phyloP scores from a whole-genome alignment of 1,284 basidiomycete species.

The Rhodotorula sp. region DNA sequence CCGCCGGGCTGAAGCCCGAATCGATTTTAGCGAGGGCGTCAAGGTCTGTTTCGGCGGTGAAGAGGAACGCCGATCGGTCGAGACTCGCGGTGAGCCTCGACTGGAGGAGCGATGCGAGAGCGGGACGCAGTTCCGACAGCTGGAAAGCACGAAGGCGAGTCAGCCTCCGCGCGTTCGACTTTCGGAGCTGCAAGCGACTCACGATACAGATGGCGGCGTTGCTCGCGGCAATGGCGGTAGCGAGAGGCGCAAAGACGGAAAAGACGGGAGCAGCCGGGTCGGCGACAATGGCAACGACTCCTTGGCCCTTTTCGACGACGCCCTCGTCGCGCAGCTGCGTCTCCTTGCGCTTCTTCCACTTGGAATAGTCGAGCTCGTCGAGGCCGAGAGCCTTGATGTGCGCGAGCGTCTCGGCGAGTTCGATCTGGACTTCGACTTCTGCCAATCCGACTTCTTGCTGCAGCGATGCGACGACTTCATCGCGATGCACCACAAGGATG shows the following conservation, averaged over 20 bases:
- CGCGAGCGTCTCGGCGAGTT: conserved; percentile 3
- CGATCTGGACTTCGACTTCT: not conserved
- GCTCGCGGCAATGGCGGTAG: conserved; percentile 5
- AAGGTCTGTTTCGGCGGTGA: not conserved
- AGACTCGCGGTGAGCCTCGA: not conserved
- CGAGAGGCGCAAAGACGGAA: conserved; percentile 9
- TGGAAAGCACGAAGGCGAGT: not conserved
- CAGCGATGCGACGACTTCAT: conserved; percentile 3
- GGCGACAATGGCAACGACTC: conserved; percentile 1
- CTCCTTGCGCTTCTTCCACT: not conserved
- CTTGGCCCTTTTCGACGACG: not conserved
- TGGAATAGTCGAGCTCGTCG: not conserved
- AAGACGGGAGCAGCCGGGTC: conserved; percentile 1
- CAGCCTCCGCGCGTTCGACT: not conserved
- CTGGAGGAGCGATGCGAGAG: not conserved
- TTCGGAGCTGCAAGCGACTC: not conserved
- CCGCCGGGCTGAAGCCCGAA: too few species aligned
- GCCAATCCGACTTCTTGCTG: not conserved
- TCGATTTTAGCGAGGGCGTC: not conserved
- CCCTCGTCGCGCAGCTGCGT: not conserved
- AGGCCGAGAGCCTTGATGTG: conserved; percentile 5
- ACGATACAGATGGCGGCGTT: conserved; percentile 5
- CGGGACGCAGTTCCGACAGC: not conserved
- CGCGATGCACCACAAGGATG: not conserved
- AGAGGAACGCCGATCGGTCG: conserved; percentile 3